phyloP scores from a whole-genome alignment of 2,329 filamentous ascomycete species.

The Pestalotiopsis sp. region DNA sequence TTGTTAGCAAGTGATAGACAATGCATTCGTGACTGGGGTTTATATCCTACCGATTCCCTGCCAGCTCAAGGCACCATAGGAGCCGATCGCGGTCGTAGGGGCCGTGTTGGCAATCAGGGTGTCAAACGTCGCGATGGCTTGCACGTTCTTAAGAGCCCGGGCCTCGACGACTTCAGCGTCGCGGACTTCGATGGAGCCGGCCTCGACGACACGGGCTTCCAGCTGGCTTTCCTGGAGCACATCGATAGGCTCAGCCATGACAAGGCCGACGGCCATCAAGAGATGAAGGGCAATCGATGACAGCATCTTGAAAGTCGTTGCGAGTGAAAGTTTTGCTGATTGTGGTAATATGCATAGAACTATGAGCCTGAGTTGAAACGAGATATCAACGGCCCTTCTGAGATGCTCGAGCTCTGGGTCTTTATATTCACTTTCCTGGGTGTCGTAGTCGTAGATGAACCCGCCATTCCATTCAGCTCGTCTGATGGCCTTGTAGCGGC shows the following conservation, averaged over 20 bases:
- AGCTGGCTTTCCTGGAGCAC: not conserved
- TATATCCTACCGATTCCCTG: not conserved
- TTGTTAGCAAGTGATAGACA: not conserved
- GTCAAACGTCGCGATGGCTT: not conserved
- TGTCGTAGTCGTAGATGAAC: no score
- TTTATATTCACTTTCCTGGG: no score
- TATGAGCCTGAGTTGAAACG: not conserved
- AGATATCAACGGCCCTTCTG: no score
- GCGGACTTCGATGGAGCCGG: not conserved
- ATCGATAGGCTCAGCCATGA: not conserved
- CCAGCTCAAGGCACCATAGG: not conserved
- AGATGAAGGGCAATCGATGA: not conserved
- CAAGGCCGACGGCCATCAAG: not conserved
- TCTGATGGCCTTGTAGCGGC: no score
- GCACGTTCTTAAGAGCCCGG: not conserved
- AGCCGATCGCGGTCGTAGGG: not conserved
- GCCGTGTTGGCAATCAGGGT: not conserved
- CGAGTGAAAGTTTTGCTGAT: no score
- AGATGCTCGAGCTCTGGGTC: no score
- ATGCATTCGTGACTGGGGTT: not conserved
- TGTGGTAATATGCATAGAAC: not conserved
- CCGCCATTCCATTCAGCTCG: no score
- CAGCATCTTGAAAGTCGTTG: not conserved
- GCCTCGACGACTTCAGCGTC: not conserved
- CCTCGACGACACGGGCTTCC: not conserved